A percentile compares a stretch with the other conserved stretches of the same genome.
These are phyloP conservation scores for Amanita pseudoporphyria DNA, from an alignment of 768 basidiomycete genomes.

Conservation along the genomic window DNA sequence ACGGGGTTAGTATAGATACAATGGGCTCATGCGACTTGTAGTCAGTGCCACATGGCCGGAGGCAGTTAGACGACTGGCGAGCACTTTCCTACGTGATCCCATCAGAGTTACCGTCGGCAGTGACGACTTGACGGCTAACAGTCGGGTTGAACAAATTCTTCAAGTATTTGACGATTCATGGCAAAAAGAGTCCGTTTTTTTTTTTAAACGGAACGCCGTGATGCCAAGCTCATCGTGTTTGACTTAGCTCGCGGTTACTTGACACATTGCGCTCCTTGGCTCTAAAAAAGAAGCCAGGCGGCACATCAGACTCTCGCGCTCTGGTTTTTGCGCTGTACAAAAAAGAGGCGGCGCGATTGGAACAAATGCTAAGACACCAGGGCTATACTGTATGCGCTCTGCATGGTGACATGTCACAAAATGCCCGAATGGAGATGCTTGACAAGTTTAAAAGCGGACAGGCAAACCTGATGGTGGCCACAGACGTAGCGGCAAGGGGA, in stretches of 20 bases:
- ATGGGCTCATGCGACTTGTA: constrained; percentile 20
- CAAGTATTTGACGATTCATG: constrained; percentile 84
- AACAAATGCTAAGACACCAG: constrained; percentile 60
- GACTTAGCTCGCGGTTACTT: constrained; percentile 47
- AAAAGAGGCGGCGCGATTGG: constrained; percentile 91
- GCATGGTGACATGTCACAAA: constrained; percentile 88
- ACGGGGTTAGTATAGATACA: not conserved
- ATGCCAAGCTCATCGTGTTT: not conserved
- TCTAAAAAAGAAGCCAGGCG: constrained; percentile 51
- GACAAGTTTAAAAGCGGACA: constrained; percentile 79
- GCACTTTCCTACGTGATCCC: constrained; percentile 78
- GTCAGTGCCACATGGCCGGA: constrained; percentile 99
- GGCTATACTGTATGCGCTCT: constrained; percentile 75
- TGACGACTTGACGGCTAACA: constrained; percentile 92
- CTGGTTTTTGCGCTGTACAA: constrained; percentile 97
- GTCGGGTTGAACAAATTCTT: constrained; percentile 85
- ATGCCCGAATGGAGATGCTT: constrained; percentile 73
- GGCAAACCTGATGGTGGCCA: constrained; percentile 83
- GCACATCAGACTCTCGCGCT: constrained; percentile 52
- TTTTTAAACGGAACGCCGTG: not conserved
- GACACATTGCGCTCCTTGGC: constrained; percentile 42
- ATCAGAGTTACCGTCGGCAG: constrained; percentile 91
- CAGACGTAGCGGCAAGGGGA: constrained; percentile 95
- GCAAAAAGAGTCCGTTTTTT: constrained; percentile 69
- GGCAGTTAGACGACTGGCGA: constrained; percentile 79